phyloP scores from a whole-genome alignment of 805 yeast genomes.

The Candida fluviatilis region DNA sequence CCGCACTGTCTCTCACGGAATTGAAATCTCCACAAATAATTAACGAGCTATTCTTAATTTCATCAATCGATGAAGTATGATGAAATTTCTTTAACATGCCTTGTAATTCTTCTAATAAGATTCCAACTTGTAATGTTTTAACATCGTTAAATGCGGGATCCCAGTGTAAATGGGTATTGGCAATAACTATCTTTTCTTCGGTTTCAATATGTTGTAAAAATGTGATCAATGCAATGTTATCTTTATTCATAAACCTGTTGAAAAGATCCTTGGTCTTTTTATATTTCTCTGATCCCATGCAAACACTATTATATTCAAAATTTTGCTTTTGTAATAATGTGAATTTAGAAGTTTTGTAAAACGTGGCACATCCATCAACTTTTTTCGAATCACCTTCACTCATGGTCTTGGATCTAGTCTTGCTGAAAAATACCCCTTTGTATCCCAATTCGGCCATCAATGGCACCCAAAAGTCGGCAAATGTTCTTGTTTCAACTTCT shows the following conservation, averaged over 20 bases:
- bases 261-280: slow-evolving; percentile 92
- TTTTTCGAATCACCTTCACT: slow-evolving; percentile 71
- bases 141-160: slow-evolving; percentile 96
- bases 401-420: slow-evolving; percentile 92
- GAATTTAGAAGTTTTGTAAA: slow-evolving; percentile 68
- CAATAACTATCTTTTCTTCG: slow-evolving; percentile 68
- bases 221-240: slow-evolving; percentile 80
- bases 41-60: slow-evolving; percentile 62
- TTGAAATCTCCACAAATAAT: slow-evolving; percentile 95
- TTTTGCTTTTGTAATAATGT: slow-evolving; percentile 64
- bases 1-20: slow-evolving; percentile 84
- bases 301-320: slow-evolving; percentile 78
- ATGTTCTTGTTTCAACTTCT: slow-evolving; percentile 88
- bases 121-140: slow-evolving; percentile 91
- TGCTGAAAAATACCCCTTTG: slow-evolving; percentile 75
- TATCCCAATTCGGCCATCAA: slow-evolving; percentile 70
- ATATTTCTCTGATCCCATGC: slow-evolving; percentile 78
- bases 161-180: slow-evolving; percentile 97
- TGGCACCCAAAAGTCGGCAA: slow-evolving; percentile 84
- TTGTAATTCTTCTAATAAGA: slow-evolving; percentile 84
- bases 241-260: slow-evolving; percentile 94
- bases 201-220: slow-evolving; percentile 69
- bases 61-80: slow-evolving; percentile 44
- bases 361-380: slow-evolving; percentile 98
- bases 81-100: slow-evolving; percentile 48